Evolutionary conservation across 2,329 filamentous ascomycete species (phyloP).

Genomic region (Alternaria gansuensis): DNA sequence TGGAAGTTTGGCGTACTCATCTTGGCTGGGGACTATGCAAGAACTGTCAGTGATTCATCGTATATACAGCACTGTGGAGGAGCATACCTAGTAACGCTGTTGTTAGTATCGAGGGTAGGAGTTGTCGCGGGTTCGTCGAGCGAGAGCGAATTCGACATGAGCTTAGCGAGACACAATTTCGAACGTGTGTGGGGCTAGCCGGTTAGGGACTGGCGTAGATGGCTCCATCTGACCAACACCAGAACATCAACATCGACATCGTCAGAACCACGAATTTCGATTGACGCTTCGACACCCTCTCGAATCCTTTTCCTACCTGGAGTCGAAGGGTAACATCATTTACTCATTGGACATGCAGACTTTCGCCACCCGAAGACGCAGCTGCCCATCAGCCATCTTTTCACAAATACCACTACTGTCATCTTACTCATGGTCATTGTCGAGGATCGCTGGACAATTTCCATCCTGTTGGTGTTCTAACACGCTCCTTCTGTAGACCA

Average conservation of each 20-base stretch:
- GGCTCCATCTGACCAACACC: conserved; percentile 4
- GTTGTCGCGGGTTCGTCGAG: conserved; percentile 33
- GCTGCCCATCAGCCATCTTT: neutral
- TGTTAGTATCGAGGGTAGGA: conserved; percentile 46
- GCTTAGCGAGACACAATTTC: conserved; percentile 23
- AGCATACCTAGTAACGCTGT: conserved; percentile 51
- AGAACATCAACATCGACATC: conserved; percentile 11
- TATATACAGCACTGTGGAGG: conserved; percentile 8
- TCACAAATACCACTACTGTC: neutral
- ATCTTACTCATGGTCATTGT: neutral
- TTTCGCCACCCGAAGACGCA: neutral
- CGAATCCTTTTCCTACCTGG: too few species aligned
- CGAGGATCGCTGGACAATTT: neutral
- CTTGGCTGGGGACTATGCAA: conserved; percentile 60
- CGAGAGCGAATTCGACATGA: conserved; percentile 12
- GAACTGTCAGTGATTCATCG: conserved; percentile 34
- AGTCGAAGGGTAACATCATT: too few species aligned
- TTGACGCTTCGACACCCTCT: neutral
- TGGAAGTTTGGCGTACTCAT: conserved; percentile 62
- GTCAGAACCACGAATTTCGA: neutral
- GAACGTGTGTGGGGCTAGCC: conserved; percentile 22
- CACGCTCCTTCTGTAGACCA: neutral
- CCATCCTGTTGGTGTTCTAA: neutral
- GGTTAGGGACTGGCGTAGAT: conserved; percentile 13
- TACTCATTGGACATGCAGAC: neutral